These are phyloP conservation scores for Rhodofomes roseus DNA, from an alignment of 1,284 basidiomycete species.

Conservation along the genomic window DNA sequence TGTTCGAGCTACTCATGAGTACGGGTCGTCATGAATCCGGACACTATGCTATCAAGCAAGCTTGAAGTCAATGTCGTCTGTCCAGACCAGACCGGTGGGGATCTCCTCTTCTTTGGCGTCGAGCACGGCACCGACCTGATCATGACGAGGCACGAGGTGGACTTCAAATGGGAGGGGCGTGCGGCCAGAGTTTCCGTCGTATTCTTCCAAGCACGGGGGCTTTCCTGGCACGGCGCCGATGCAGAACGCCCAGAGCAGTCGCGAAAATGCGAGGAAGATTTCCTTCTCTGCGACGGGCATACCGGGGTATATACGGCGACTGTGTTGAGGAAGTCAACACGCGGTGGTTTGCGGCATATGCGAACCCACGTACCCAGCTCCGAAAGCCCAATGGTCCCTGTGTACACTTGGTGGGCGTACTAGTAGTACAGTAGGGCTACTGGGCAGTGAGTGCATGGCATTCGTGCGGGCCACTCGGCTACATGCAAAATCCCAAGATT, in stretches of 20 bases:
- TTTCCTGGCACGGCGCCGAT: not conserved
- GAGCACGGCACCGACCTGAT: not conserved
- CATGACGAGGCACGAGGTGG: not conserved
- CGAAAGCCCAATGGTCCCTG: constrained; percentile 18
- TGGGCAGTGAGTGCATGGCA: too few species aligned
- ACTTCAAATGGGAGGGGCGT: not conserved
- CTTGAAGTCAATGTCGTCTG: not conserved
- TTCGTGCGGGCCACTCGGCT: too few species aligned
- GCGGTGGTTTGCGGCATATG: too few species aligned
- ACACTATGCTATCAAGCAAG: not conserved
- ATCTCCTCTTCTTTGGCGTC: not conserved
- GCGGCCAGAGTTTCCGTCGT: not conserved
- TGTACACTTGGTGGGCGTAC: too few species aligned
- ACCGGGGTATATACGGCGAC: constrained; percentile 27
- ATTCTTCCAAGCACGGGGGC: not conserved
- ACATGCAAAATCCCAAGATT: too few species aligned
- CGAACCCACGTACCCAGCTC: constrained; percentile 15
- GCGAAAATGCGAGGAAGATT: constrained; percentile 30
- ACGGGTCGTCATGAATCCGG: too few species aligned
- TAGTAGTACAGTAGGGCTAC: too few species aligned
- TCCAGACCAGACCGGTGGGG: not conserved
- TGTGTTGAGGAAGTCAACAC: not conserved
- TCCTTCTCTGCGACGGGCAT: constrained; percentile 31
- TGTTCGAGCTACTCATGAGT: too few species aligned
- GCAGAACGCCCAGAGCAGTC: constrained; percentile 26